Percentiles rank a stretch among this genome's conserved stretches.
Conservation (phyloP, 306 rosid genomes). For the Mimosa pudica region DNA sequence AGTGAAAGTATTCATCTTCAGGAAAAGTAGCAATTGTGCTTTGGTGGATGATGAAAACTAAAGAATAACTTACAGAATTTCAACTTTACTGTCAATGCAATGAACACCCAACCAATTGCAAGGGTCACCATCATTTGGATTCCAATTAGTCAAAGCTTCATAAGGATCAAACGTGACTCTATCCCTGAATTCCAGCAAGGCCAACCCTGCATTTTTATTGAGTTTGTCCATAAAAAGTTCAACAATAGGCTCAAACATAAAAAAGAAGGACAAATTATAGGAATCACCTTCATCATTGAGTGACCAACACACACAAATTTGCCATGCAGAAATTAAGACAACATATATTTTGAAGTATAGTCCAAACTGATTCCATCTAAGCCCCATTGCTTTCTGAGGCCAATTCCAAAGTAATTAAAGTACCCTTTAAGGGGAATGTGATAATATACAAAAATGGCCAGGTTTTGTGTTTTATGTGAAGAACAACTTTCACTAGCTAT, state of each 20-base stretch:
- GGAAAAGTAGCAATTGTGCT: not conserved
- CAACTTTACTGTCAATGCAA: conserved; percentile 67
- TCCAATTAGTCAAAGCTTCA: conserved; percentile 70
- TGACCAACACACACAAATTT: conserved; percentile 51
- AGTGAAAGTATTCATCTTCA: not conserved
- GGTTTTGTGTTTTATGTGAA: conserved; percentile 50
- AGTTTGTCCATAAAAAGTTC: conserved; percentile 20
- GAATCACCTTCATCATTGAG: conserved; percentile 80
- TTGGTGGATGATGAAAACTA: conserved; percentile 13
- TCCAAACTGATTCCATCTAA: conserved; percentile 52
- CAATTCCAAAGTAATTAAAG: conserved; percentile 45
- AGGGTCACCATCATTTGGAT: conserved; percentile 58
- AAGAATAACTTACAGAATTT: conserved; percentile 65
- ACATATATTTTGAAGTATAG: conserved; percentile 53
- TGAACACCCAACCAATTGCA: conserved; percentile 80
- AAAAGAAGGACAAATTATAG: conserved; percentile 1
- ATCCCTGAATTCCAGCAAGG: conserved; percentile 61
- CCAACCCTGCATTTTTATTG: conserved; percentile 56
- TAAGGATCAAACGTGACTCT: conserved; percentile 70
- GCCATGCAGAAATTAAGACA: conserved; percentile 49
- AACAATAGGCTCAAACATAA: conserved; percentile 24
- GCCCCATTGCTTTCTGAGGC: conserved; percentile 64
- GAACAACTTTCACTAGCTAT: conserved; percentile 46
- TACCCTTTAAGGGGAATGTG: conserved; percentile 47
- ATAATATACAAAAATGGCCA: conserved; percentile 61